Evolutionary conservation across 805 yeast species (phyloP).

Genomic region (Metschnikowia hibisci): DNA sequence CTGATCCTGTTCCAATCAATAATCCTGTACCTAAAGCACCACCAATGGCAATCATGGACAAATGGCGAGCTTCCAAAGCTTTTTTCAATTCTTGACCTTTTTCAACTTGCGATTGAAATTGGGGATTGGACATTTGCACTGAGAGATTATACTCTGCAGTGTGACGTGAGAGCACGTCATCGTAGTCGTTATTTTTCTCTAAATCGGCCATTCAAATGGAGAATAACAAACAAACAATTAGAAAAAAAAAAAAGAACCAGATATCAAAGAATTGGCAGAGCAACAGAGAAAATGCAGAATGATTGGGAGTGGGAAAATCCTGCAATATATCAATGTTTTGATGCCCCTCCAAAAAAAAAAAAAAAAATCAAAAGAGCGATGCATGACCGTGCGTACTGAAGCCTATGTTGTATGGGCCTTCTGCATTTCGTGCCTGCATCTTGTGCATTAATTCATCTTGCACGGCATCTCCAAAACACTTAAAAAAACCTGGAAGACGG

Average conservation of each 20-base stretch:
- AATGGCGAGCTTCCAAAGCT: slow-evolving; percentile 45
- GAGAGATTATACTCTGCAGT: slow-evolving; percentile 48
- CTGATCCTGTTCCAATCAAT: slow-evolving; percentile 70
- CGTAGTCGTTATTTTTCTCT: slow-evolving; percentile 22
- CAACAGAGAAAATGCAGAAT: too few species aligned
- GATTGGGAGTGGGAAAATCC: not conserved
- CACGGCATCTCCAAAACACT: too few species aligned
- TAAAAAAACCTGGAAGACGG: too few species aligned
- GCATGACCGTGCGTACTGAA: slow-evolving; percentile 1
- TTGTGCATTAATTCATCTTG: too few species aligned
- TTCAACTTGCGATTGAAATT: slow-evolving; percentile 26
- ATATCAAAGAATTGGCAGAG: too few species aligned
- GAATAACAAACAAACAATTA: too few species aligned
- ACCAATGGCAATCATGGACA: slow-evolving; percentile 75
- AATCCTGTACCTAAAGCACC: slow-evolving; percentile 83
- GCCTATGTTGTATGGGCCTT: too few species aligned
- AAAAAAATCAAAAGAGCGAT: not conserved
- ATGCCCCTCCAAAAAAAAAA: too few species aligned
- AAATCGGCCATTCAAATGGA: slow-evolving; percentile 13
- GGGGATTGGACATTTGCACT: slow-evolving; percentile 44
- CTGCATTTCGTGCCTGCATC: too few species aligned
- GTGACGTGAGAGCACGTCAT: slow-evolving; percentile 36
- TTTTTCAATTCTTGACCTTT: slow-evolving; percentile 46
- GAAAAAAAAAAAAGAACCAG: not conserved
- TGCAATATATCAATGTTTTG: not conserved